Conservation (phyloP, 768 basidiomycete genomes). For the Pleurotus tuoliensis region DNA sequence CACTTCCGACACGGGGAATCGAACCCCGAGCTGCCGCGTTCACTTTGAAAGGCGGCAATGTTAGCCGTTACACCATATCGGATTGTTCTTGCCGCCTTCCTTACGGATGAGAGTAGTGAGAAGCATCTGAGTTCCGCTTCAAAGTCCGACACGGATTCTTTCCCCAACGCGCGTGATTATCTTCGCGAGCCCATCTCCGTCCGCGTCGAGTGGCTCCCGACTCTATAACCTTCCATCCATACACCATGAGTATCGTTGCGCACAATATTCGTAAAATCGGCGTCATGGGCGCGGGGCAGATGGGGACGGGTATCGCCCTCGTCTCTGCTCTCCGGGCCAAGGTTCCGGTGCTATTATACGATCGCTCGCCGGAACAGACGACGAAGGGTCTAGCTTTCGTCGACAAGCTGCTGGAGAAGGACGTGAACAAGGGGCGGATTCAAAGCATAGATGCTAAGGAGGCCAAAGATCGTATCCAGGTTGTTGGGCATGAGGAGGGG, state of each 20-base stretch:
- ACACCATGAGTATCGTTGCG: constrained; percentile 26
- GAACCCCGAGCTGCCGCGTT: constrained; percentile 38
- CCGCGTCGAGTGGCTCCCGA: no score
- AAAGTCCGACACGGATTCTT: no score
- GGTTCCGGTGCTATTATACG: constrained; percentile 82
- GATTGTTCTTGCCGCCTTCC: not conserved
- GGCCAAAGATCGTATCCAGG: constrained; percentile 59
- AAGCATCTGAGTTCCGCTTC: no score
- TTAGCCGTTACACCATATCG: constrained; percentile 60
- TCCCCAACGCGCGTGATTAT: no score
- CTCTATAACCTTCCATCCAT: not conserved
- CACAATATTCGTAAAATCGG: constrained; percentile 77
- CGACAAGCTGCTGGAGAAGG: constrained; percentile 84
- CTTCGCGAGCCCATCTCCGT: no score
- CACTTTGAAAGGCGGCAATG: constrained; percentile 53
- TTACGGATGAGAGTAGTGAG: no score
- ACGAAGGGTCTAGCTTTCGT: constrained; percentile 67
- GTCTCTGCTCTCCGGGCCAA: constrained; percentile 84
- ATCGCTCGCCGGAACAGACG: constrained; percentile 73
- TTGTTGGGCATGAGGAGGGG: constrained; percentile 47
- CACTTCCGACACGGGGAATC: constrained; percentile 31
- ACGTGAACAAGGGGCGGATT: constrained; percentile 79
- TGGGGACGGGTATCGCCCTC: constrained; percentile 87
- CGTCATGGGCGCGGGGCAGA: constrained; percentile 81
- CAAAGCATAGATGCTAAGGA: constrained; percentile 67